Evolutionary conservation across 2,329 filamentous ascomycete genomes (phyloP).

Genomic region (Colletotrichum sp.): DNA sequence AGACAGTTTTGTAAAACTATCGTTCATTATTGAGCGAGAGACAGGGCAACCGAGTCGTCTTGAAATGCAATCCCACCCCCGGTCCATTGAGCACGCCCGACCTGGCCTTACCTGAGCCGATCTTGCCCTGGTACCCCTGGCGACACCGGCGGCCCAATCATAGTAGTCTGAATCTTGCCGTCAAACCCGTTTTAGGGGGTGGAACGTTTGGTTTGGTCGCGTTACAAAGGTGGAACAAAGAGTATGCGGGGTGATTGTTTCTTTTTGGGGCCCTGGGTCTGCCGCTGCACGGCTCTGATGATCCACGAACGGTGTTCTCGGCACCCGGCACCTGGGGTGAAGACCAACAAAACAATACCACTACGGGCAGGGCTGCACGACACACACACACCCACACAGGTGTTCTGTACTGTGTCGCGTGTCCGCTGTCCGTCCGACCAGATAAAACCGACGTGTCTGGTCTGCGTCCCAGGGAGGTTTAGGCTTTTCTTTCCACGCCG

Average conservation of each 20-base stretch:
- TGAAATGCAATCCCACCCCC: not conserved
- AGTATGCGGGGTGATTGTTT: not conserved
- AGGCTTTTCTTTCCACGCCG: not conserved
- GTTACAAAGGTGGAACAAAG: conserved; percentile 16
- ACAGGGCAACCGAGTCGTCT: not conserved
- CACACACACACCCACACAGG: not conserved
- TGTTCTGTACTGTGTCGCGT: not conserved
- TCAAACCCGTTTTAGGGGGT: not conserved
- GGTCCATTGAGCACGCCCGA: not conserved
- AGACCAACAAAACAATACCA: not conserved
- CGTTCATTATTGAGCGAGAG: not conserved
- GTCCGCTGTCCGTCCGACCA: not conserved
- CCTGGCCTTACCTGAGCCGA: not conserved
- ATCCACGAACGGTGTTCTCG: conserved; percentile 2
- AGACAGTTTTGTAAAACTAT: not conserved
- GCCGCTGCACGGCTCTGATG: not conserved
- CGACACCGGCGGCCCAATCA: not conserved
- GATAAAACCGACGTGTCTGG: not conserved
- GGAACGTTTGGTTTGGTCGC: not conserved
- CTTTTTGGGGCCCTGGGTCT: not conserved
- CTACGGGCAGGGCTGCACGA: not conserved
- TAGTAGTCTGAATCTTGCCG: not conserved
- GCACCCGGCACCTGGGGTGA: not conserved
- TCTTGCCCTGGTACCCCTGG: not conserved
- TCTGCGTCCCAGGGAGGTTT: not conserved